A percentile compares a stretch with the other conserved stretches of the same genome.
phyloP scores from a whole-genome alignment of 805 yeast species.

The Hanseniaspora nectarophila region DNA sequence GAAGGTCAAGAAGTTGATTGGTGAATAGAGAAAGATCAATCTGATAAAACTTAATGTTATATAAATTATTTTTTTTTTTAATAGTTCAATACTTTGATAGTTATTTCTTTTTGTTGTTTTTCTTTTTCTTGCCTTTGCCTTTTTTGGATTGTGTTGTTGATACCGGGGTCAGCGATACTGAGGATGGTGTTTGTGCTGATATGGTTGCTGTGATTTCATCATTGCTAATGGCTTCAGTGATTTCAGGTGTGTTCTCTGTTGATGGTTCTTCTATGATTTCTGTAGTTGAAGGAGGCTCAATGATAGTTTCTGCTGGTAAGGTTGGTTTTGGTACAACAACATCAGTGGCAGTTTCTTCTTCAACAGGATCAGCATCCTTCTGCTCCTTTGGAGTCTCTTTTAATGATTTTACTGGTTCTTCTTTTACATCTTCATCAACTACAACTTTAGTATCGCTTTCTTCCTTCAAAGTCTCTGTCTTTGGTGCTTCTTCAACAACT shows the following conservation, averaged over 20 bases:
- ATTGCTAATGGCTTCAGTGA: background rate
- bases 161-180: constrained; percentile 12
- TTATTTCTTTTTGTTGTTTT: constrained; percentile 21
- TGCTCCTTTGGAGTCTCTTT: no score
- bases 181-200: constrained; percentile 9
- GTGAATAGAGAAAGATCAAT: constrained; percentile 43
- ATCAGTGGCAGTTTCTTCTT: no score
- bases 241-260: constrained; percentile 17
- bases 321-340: no score
- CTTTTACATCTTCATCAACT: constrained; percentile 9
- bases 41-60: background rate
- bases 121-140: constrained; percentile 30
- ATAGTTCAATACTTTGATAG: background rate
- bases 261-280: constrained; percentile 16
- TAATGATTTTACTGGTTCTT: constrained; percentile 10
- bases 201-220: constrained; percentile 1
- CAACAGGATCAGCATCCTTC: no score
- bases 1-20: constrained; percentile 88
- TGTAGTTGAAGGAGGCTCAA: no score
- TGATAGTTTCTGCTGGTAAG: no score
- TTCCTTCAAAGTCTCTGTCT: constrained; percentile 11
- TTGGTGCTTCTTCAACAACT: constrained; percentile 17
- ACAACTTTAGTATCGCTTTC: constrained; percentile 5
- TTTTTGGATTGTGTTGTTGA: constrained; percentile 8
- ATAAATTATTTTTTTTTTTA: background rate